Conservation (phyloP, 2,329 filamentous ascomycete species). For the Calonectria naviculata region DNA sequence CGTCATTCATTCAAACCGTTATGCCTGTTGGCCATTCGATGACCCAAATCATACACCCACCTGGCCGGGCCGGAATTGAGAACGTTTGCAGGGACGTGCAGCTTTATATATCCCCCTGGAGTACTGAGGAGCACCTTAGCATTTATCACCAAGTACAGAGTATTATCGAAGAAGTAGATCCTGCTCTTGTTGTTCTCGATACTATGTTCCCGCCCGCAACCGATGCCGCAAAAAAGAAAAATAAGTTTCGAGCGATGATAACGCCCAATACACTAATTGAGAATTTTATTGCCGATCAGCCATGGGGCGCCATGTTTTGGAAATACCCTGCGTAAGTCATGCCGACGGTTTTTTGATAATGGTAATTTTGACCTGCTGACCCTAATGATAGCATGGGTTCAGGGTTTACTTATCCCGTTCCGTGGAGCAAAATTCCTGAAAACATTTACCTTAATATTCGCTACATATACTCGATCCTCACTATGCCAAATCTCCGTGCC, state of each 20-base stretch:
- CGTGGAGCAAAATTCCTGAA: slow-evolving; percentile 45
- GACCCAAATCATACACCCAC: too few relatives aligned
- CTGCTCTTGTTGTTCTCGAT: slow-evolving; percentile 48
- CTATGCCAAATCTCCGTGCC: slow-evolving; percentile 37
- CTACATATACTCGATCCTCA: slow-evolving; percentile 42
- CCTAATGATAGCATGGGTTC: slow-evolving; percentile 50
- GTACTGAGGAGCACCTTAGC: too few relatives aligned
- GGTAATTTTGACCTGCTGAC: neutral
- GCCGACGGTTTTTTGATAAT: too few relatives aligned
- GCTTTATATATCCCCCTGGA: too few relatives aligned
- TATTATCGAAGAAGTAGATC: slow-evolving; percentile 45
- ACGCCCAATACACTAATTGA: slow-evolving; percentile 54
- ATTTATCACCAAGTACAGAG: slow-evolving; percentile 37
- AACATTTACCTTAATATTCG: slow-evolving; percentile 47
- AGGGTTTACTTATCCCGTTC: slow-evolving; percentile 57
- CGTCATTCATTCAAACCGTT: too few relatives aligned
- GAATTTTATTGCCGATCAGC: slow-evolving; percentile 28
- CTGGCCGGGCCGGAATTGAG: too few relatives aligned
- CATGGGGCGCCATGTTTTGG: slow-evolving; percentile 31
- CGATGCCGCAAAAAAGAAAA: slow-evolving; percentile 34
- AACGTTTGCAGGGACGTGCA: too few relatives aligned
- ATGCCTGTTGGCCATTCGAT: too few relatives aligned
- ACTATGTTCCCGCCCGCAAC: slow-evolving; percentile 43
- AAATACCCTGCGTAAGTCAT: slow-evolving; percentile 34
- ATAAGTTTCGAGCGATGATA: slow-evolving; percentile 49